These are phyloP conservation scores for Termitomyces sp. DNA, from an alignment of 768 basidiomycete genomes.

Conservation along the genomic window DNA sequence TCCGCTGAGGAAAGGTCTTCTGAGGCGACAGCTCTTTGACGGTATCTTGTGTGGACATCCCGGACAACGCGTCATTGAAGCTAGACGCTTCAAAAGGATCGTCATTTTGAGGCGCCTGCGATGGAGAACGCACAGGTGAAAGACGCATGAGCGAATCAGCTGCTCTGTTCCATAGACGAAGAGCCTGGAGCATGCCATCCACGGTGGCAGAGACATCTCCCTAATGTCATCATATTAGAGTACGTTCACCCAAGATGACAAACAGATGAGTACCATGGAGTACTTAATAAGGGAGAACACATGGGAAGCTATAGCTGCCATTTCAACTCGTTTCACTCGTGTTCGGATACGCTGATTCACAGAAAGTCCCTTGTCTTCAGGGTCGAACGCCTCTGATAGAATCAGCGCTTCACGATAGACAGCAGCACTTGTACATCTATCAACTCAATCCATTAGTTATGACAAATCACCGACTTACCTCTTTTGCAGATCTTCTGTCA, in stretches of 20 bases:
- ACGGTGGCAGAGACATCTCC: slow-evolving; percentile 56
- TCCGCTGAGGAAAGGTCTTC: slow-evolving; percentile 22
- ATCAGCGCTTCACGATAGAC: slow-evolving; percentile 58
- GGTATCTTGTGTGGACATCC: slow-evolving; percentile 13
- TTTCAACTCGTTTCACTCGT: slow-evolving; percentile 56
- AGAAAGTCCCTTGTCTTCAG: slow-evolving; percentile 41
- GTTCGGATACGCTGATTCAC: slow-evolving; percentile 53
- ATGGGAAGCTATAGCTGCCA: slow-evolving; percentile 66
- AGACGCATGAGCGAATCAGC: slow-evolving; percentile 62
- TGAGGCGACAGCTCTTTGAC: slow-evolving; percentile 11
- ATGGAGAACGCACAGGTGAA: slow-evolving; percentile 25
- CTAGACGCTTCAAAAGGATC: slow-evolving; percentile 57
- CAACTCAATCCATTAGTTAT: background rate
- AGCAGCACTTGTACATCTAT: slow-evolving; percentile 28
- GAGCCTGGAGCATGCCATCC: slow-evolving; percentile 56
- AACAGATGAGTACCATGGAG: slow-evolving; percentile 41
- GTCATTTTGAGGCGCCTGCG: slow-evolving; percentile 25
- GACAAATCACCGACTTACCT: slow-evolving; percentile 36
- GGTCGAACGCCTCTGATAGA: slow-evolving; percentile 34
- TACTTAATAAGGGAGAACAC: slow-evolving; percentile 67
- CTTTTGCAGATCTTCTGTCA: slow-evolving; percentile 49
- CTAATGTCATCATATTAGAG: slow-evolving; percentile 26
- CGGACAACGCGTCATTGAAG: slow-evolving; percentile 36
- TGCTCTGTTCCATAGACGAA: slow-evolving; percentile 80
- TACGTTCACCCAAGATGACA: background rate